Base-by-base conservation (phyloP, 225 moss, liverwort and hornwort genomes). In the Sphagnum contortum region DNA sequence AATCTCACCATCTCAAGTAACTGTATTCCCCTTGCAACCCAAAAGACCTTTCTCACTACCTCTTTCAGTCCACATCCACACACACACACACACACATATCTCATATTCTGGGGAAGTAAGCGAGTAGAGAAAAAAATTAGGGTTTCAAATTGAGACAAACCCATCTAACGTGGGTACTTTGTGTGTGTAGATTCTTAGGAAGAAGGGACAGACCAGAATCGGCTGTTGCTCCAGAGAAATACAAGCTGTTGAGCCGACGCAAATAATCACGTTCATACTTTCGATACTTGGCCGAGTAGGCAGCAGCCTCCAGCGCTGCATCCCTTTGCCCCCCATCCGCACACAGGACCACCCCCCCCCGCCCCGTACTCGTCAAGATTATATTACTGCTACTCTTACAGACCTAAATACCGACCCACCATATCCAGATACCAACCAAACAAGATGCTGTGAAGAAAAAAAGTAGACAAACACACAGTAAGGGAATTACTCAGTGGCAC, bases 161-260 rank as follows among this genome's bases (percentile, higher is more conserved):
- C 29, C 29, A 29, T 29, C 29, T 29, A 29, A 29, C 29, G 29
- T 29, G 29, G 29, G 29, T 29, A 29, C 29, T 29, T 29, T 29
- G 29, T 29, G 29, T 29, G 29, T 29, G 29, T 29, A 1, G 29
- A 29, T 29, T 29, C 9, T 44, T 14, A 62, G 47, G 12, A 47
- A 14, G 61, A 12, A 12, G 12, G 29, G 7, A 8, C 12, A 5
- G 69, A 84, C 84, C 75, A 48, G 59, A 57, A 50, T 84, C 71
- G 1, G 77, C 77, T 12, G 52, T 58, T 57, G 73, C 77, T 9
- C 59, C 70, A 3, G 89, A 89, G 69, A 95, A 91, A 64, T 89
- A 95, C 60, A 91, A 87, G 62, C 89, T 83, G 70, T 91, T 95
- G 67, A 95, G 83, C 71, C 91, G 85, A 60, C 89, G 89, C 67